Evolutionary conservation across 2,329 filamentous ascomycete genomes (phyloP), one percentile per base, ranked within the genome.

Genomic region (Chaetomium globosum): DNA sequence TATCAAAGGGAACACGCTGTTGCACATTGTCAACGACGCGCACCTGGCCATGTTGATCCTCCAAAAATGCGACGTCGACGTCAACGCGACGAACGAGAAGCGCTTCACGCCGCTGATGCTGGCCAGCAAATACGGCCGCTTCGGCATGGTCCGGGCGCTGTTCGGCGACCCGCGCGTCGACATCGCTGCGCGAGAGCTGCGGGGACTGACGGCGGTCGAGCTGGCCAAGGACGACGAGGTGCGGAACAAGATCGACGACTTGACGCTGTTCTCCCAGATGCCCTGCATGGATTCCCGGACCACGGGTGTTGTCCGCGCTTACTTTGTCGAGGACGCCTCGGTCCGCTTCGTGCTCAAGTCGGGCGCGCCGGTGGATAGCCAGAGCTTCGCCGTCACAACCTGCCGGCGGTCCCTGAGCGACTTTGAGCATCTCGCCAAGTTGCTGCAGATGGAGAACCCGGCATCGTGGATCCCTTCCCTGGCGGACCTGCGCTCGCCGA

Each of bases 151-250:
- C 21, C 85, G 93, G 65, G 88, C 89, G 10, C 83, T 99, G 6
- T 98, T 96, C 76, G 85, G 89, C 51, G 95, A 99, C 74, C 86
- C 92, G 28, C 83, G 96, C 71, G 92, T 97, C 4, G 95, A 99
- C 74, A 79, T 94, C 16, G 87, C 89, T 51, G 87, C 93, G 33
- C 91, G 90, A 75, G 96, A 99, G 75, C 79, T 91, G 19, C 87
- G 95, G 65, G 95, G 95, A 0, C 82, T 99, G 71, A 97, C 94
- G 8, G 95, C 95, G 8, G 93, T 98, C 7, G 95, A 99, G 77
- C 83, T 99, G 55, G 95, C 96, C 58, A 99, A 99, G 75, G 96
- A 99, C 73, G 95, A 99, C 74, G 95, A 99, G 71, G 91, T 99
- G 30, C 87, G 95, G 48, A 99, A 98, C 78, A 89, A 92, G 71